Base-by-base conservation (phyloP, 2,329 filamentous ascomycete species). In the Xylariales sp. region DNA sequence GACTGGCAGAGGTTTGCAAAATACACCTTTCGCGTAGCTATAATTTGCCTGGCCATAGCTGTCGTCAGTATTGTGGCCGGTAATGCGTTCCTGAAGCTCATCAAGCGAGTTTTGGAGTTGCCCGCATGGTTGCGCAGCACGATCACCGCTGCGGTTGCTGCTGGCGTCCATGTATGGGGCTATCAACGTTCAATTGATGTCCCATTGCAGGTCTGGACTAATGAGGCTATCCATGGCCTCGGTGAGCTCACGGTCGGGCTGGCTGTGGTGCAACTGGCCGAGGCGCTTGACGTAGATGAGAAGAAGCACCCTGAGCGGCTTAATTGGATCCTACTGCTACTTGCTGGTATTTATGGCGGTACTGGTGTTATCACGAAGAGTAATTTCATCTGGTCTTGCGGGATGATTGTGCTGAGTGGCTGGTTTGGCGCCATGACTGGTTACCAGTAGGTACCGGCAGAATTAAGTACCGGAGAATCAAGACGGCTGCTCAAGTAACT, bases 1-100 rank as follows among this genome's bases (percentile, higher is more conserved):
- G n/a, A 45, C 12, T 51, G 49, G 46, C 40, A 44, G 6, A 33
- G 27, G 19, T 46, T 46, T 15, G 35, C 49, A n/a, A 50, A 50
- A 32, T 48, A 47, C 18, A 31, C 47, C n/a, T 46, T 46, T 14
- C 37, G 44, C 24, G 35, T 51, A 5, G 42, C 44, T 6, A 14
- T 46, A 28, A 18, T 49, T 18, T 45, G 41, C 31, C 19, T 51
- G 1, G 28, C 31, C 28, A 40, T 46, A 20, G 49, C 37, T n/a
- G 16, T 46, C 10, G 4, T 39, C 11, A 41, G 22, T 21, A 14
- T 45, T 5, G 11, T 46, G 15, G 31, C 35, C 16, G 38, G 39
- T 3, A 8, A 35, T 4, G 21, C 37, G 15, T 31, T 44, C 10
- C 32, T 28, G 6, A 21, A 19, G 10, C 27, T 46, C 35, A 42